phyloP scores from a whole-genome alignment of 306 rosid genomes.

The Boehmeria nivea region DNA sequence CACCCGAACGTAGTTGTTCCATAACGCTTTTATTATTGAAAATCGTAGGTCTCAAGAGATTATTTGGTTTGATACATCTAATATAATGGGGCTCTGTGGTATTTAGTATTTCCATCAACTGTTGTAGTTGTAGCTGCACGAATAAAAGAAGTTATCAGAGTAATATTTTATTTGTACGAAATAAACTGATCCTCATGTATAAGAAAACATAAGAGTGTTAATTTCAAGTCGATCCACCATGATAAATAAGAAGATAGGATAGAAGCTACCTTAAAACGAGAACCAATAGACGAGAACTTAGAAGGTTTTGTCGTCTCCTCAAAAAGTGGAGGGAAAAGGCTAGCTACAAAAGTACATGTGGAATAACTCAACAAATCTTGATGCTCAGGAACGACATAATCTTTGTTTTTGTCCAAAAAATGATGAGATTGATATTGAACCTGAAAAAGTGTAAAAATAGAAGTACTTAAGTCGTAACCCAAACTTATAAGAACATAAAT shows the following conservation, averaged over 20 bases:
- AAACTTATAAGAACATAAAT: neutral
- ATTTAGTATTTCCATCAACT: slow-evolving; percentile 78
- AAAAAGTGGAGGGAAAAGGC: slow-evolving; percentile 68
- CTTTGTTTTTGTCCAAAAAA: slow-evolving; percentile 89
- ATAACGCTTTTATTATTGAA: slow-evolving; percentile 66
- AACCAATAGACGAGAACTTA: slow-evolving; percentile 90
- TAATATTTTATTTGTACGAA: too few relatives aligned
- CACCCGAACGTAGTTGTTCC: slow-evolving; percentile 84
- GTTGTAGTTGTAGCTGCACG: slow-evolving; percentile 86
- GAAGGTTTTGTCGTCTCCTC: slow-evolving; percentile 77
- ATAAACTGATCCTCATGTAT: too few relatives aligned
- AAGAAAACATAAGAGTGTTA: too few relatives aligned
- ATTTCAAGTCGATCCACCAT: too few relatives aligned
- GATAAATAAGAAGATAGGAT: slow-evolving; percentile 8
- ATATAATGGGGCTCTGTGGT: slow-evolving; percentile 84
- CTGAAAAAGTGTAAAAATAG: slow-evolving; percentile 34
- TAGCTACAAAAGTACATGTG: slow-evolving; percentile 72
- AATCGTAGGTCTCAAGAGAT: slow-evolving; percentile 45
- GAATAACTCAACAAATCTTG: slow-evolving; percentile 85
- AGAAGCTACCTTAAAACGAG: slow-evolving; percentile 74
- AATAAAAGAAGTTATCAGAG: too few relatives aligned
- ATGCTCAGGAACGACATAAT: slow-evolving; percentile 92
- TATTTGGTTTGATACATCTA: slow-evolving; percentile 93
- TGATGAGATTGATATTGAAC: slow-evolving; percentile 86
- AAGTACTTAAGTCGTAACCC: neutral